Evolutionary conservation across 139 green algal species (phyloP).

Genomic region (Trebouxia sp.): DNA sequence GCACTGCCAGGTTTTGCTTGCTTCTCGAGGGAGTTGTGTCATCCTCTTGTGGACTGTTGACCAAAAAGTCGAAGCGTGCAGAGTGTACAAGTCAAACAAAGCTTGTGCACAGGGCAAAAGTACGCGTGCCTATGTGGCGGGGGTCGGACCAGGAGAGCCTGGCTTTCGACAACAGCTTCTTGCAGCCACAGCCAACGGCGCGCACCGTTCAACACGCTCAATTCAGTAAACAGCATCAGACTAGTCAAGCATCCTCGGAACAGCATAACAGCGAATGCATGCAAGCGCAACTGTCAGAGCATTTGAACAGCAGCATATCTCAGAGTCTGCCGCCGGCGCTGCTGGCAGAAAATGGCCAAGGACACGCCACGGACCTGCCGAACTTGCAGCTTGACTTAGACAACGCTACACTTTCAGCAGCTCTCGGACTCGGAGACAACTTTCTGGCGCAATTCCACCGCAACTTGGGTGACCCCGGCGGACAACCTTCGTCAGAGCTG

Average conservation of each 20-base stretch:
- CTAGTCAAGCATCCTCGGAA: not conserved
- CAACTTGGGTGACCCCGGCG: not conserved
- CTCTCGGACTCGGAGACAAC: constrained; percentile 2
- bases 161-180: not conserved
- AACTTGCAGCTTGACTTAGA: constrained; percentile 9
- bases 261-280: not conserved
- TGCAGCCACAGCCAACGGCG: not conserved
- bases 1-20: too few species aligned
- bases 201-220: not conserved
- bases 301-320: not conserved
- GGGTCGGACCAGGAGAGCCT: not conserved
- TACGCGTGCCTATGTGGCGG: constrained; percentile 10
- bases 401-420: not conserved
- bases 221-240: not conserved
- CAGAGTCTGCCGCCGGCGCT: not conserved
- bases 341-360: not conserved
- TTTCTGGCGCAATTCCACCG: not conserved
- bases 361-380: not conserved
- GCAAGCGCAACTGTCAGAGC: not conserved
- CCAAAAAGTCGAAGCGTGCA: not conserved
- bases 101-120: too few species aligned
- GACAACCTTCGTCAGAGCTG: not conserved
- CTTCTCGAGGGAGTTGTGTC: not conserved
- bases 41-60: not conserved
- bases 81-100: too few species aligned